These are phyloP conservation scores for Hypsizygus ulmarius DNA, from an alignment of 1,284 basidiomycete species.

Conservation along the genomic window DNA sequence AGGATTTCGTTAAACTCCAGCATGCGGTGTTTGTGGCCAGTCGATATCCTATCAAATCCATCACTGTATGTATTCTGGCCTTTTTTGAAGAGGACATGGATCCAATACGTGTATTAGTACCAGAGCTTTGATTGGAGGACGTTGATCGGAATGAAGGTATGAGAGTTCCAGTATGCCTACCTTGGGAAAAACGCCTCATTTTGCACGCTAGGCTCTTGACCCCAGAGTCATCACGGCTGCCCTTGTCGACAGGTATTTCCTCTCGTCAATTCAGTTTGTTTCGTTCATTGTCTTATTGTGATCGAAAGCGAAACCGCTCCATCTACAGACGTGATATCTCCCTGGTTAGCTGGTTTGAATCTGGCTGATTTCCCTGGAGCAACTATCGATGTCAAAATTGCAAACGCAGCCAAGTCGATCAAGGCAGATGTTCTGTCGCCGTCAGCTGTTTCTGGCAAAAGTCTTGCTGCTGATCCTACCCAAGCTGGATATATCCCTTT, in stretches of 20 bases:
- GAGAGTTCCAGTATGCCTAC: neutral
- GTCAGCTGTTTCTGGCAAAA: constrained; percentile 32
- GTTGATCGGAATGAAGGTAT: constrained; percentile 65
- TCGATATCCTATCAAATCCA: constrained; percentile 50
- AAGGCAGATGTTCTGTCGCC: constrained; percentile 70
- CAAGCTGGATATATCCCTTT: constrained; percentile 53
- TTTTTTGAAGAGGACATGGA: neutral
- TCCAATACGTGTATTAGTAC: constrained; percentile 40
- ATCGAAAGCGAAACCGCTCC: constrained; percentile 22
- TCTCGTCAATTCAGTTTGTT: neutral
- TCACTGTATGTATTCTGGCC: constrained; percentile 51
- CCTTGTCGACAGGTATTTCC: constrained; percentile 55
- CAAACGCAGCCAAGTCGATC: constrained; percentile 67
- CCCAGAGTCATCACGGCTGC: constrained; percentile 54
- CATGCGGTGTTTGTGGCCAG: constrained; percentile 55
- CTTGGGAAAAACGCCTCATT: neutral
- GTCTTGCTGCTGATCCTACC: constrained; percentile 43
- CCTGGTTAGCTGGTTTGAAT: constrained; percentile 63
- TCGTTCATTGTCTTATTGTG: neutral
- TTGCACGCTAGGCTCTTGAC: constrained; percentile 39
- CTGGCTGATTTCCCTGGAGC: constrained; percentile 57
- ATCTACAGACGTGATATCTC: constrained; percentile 38
- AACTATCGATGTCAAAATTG: constrained; percentile 50
- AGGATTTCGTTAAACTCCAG: constrained; percentile 67
- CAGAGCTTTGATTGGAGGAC: constrained; percentile 80